These are phyloP conservation scores for Evansstolkia leycettana DNA, from an alignment of 495 filamentous ascomycete species.

Conservation along the genomic window DNA sequence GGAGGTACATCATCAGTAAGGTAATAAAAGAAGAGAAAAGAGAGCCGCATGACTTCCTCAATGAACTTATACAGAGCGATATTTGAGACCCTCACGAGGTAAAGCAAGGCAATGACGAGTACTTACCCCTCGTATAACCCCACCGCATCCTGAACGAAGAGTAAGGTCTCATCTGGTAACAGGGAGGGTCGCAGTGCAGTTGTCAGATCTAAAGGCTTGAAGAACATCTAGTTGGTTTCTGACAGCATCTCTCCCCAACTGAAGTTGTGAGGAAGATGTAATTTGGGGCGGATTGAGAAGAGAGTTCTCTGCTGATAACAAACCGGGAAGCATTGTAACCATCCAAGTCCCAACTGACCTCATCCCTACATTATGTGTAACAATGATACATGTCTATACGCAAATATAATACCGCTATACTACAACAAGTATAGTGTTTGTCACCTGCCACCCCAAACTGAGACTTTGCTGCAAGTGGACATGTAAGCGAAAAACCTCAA, in stretches of 20 bases:
- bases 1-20: background rate
- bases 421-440: no score
- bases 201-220: conserved; percentile 88
- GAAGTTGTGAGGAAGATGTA: background rate
- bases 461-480: no score
- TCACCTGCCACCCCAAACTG: no score
- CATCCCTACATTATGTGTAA: no score
- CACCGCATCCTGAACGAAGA: conserved; percentile 95
- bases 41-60: background rate
- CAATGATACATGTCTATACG: no score
- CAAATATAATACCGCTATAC: no score
- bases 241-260: conserved; percentile 26
- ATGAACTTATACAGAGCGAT: background rate
- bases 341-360: no score
- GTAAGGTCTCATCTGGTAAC: conserved; percentile 75
- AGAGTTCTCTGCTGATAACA: background rate
- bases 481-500: no score
- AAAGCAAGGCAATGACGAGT: background rate
- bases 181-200: conserved; percentile 86
- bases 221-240: conserved; percentile 64
- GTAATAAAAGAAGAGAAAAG: background rate
- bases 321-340: no score
- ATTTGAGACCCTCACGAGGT: background rate
- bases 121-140: conserved; percentile 94
- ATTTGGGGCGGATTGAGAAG: no score